Evolutionary conservation across 2,329 filamentous ascomycete species (phyloP).

Genomic region (Parascedosporium putredinis): DNA sequence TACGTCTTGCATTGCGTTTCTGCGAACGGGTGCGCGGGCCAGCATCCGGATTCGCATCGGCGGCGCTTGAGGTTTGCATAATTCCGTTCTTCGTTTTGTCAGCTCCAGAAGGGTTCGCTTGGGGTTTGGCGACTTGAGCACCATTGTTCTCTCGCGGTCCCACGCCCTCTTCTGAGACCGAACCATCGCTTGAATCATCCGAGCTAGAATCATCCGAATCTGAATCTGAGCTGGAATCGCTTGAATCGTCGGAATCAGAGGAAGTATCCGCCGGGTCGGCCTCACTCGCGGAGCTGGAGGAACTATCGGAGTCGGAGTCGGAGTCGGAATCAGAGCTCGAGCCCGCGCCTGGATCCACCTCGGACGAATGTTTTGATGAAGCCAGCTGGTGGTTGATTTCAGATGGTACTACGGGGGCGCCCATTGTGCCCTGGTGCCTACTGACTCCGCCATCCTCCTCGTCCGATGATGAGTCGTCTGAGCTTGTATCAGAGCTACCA

Average conservation of each 20-base stretch:
- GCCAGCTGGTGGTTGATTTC: no score
- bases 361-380: not conserved
- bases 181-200: not conserved
- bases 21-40: slow-evolving; percentile 27
- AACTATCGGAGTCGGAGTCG: slow-evolving; percentile 13
- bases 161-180: slow-evolving; percentile 3
- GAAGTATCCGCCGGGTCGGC: not conserved
- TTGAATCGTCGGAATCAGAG: not conserved
- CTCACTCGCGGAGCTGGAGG: not conserved
- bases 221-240: not conserved
- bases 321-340: slow-evolving; percentile 19
- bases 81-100: no score
- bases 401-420: no score
- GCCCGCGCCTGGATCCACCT: slow-evolving; percentile 18
- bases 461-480: no score
- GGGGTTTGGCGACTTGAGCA: slow-evolving; percentile 8
- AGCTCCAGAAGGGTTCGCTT: slow-evolving; percentile 16
- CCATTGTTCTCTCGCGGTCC: slow-evolving; percentile 4
- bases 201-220: slow-evolving; percentile 4
- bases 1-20: slow-evolving; percentile 41
- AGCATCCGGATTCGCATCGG: slow-evolving; percentile 14
- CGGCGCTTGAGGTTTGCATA: no score
- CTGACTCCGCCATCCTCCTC: no score
- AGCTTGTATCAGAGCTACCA: slow-evolving; percentile 9
- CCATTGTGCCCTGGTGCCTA: no score